Conservation (phyloP, 441 rosid genomes). For the Corymbia calophylla region DNA sequence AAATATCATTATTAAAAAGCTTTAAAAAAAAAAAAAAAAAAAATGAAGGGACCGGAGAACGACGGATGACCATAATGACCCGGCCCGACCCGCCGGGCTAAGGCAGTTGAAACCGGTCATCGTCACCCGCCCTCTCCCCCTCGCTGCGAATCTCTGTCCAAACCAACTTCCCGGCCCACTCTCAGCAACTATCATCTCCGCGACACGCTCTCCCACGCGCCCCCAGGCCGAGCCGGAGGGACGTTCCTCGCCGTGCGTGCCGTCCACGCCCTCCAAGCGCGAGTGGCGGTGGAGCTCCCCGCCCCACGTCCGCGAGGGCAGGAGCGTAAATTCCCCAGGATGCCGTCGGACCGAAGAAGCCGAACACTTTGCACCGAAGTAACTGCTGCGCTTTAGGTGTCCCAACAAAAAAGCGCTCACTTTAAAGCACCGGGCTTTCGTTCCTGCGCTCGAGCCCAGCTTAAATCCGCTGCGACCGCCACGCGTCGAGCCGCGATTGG, state of each 20-base stretch:
- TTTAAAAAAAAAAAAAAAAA: accelerated
- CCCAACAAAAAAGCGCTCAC: slow-evolving; percentile 7
- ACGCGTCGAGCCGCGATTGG: background rate
- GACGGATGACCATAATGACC: background rate
- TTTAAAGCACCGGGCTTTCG: background rate
- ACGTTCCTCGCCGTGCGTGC: background rate
- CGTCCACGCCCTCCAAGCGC: background rate
- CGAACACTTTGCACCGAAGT: slow-evolving; percentile 31
- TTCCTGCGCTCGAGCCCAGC: background rate
- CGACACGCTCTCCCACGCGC: background rate
- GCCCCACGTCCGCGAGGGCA: background rate
- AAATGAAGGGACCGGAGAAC: background rate
- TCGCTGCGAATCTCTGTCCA: background rate
- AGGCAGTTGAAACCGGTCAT: background rate
- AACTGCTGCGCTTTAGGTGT: slow-evolving; percentile 22
- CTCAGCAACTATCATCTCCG: background rate
- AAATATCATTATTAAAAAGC: background rate
- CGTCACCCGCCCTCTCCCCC: background rate
- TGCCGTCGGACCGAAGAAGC: slow-evolving; percentile 24
- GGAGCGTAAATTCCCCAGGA: background rate
- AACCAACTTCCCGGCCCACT: background rate
- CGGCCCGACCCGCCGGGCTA: background rate
- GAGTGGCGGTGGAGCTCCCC: background rate
- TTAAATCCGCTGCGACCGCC: background rate
- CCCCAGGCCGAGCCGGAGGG: background rate